Base-by-base conservation (phyloP, 768 basidiomycete genomes). In the Austroboletus eburneus region DNA sequence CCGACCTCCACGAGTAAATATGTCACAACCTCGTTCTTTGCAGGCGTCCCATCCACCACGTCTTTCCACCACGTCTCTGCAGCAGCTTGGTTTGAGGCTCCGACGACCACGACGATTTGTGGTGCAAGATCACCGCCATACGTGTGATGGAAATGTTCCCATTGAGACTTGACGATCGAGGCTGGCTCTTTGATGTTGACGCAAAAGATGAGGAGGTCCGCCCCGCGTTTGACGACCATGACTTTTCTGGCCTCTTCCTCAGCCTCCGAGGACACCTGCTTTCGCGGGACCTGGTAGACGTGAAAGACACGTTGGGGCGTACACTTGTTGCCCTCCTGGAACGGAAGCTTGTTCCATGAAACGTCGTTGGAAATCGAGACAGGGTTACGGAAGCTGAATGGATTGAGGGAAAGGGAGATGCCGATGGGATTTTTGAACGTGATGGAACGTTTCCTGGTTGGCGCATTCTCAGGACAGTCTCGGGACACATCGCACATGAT, bases 71-170 rank as follows among this genome's bases (percentile, higher is more conserved):
- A 62, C 34, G 46, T 16, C n/a, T 62, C 42, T 20, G 62, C 62
- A 35, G 39, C 43, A 4, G 2, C 0, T 34, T 50, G 52, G 34
- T 45, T 30, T 8, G 17, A 7, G 9, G 55, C 62, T 32, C 61
- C 61, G 20, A 50, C 23, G 14, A 63, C 50, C 24, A 63, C 43
- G 18, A 64, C 45, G 35, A 63, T 57, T 25, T 45, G 57, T 9
- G 61, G 62, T 18, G 61, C 54, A 24, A 63, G 52, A 21, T 62
- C 55, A 9, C 61, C 61, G 29, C 62, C 49, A 9, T 64, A 63
- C 2, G 62, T 55, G 29, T 46, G 17, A 39, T 54, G 48, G 49
- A 63, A 63, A 36, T 59, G 45, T 23, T 63, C 57, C 62, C 62
- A 64, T 46, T 59, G 60, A 2, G 21, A 43, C 48, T 44, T 64